A percentile compares a stretch with the other conserved stretches of the same genome.
Conservation (phyloP, 495 filamentous ascomycete species). For the Jackrogersella minutella region DNA sequence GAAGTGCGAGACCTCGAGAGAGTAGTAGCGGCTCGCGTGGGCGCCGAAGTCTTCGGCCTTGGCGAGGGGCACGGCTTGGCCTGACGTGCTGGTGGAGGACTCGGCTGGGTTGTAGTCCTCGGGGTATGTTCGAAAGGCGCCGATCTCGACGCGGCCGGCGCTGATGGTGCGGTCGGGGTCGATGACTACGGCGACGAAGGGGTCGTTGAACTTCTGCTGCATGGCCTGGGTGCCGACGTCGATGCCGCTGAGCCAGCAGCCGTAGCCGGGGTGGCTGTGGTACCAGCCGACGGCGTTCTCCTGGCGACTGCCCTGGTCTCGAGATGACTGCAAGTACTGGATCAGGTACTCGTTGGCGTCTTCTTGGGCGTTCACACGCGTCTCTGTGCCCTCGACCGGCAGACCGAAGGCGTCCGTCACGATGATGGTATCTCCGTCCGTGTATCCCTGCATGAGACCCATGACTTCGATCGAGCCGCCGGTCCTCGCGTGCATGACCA, state of each 20-base stretch:
- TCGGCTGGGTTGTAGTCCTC: slow-evolving; percentile 67
- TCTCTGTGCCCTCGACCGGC: slow-evolving; percentile 97
- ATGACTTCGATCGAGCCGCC: slow-evolving; percentile 94
- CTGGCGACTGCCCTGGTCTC: slow-evolving; percentile 72
- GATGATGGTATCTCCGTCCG: slow-evolving; percentile 82
- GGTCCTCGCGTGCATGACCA: slow-evolving; percentile 98
- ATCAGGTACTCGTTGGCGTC: slow-evolving; percentile 98
- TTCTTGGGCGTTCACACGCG: slow-evolving; percentile 92
- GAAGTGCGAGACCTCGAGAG: slow-evolving; percentile 89
- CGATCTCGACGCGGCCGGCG: slow-evolving; percentile 95
- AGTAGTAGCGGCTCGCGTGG: slow-evolving; percentile 87
- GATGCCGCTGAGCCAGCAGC: slow-evolving; percentile 97
- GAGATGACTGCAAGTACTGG: slow-evolving; percentile 75
- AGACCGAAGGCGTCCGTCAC: slow-evolving; percentile 94
- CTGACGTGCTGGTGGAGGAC: slow-evolving; percentile 25
- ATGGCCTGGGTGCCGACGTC: slow-evolving; percentile 87
- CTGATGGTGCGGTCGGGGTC: slow-evolving; percentile 97
- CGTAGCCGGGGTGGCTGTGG: slow-evolving; percentile 96
- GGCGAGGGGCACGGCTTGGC: slow-evolving; percentile 80
- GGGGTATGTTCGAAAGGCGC: slow-evolving; percentile 92
- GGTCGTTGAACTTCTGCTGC: slow-evolving; percentile 84
- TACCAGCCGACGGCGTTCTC: slow-evolving; percentile 99
- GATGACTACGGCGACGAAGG: slow-evolving; percentile 95
- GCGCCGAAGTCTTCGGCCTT: slow-evolving; percentile 98
- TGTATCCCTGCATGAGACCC: slow-evolving; percentile 98